Base-by-base conservation (phyloP, 179 eudicot species). In the Actinidia chinensis region DNA sequence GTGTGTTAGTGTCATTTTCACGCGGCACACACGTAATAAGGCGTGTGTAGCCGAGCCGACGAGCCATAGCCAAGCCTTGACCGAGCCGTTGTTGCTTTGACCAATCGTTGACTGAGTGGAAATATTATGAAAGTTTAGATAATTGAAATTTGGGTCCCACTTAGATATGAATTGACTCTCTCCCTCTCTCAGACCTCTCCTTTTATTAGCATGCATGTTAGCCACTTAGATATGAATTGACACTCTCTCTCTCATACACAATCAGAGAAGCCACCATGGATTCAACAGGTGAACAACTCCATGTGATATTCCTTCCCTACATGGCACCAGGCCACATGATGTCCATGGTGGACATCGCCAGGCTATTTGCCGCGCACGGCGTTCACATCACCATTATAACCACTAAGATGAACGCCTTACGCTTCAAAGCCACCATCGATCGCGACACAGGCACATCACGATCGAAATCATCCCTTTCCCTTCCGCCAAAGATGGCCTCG, bases 261-360 rank as follows among this genome's bases (percentile, higher is more conserved):
- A 63, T 12, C 13, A 64, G 9, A 33, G 8, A 64, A 64, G 69
- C 20, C 54, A 42, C 36, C 42, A 83, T 82, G 79, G 65, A 50
- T 43, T 75, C 78, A 14, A 56, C 75, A 10, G 72, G 63, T 10
- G 66, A 75, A 68, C 59, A 59, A 28, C 75, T 86, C 66, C 88
- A 81, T 36, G 79, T 86, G 36, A 58, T 71, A 50, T 83, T 81
- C 78, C 79, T 86, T 54, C 88, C 88, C 0, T 73, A 81, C 69
- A 76, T 82, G 82, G 79, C 82, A 0, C 76, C 78, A 42, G 82
- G 88, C 68, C 86, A 86, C 81, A 76, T 86, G 83, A 86, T 86
- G 51, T 86, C 88, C 25, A 82, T 78, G 59, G 71, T 86, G 46
- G 83, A 86, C 86, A 76, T 73, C 0, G 88, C 86, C 20, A 48